Evolutionary conservation across 164 flowering plant genomes (phyloP), one percentile per base, ranked within the genome.

Genomic region (Macadamia tetraphylla): DNA sequence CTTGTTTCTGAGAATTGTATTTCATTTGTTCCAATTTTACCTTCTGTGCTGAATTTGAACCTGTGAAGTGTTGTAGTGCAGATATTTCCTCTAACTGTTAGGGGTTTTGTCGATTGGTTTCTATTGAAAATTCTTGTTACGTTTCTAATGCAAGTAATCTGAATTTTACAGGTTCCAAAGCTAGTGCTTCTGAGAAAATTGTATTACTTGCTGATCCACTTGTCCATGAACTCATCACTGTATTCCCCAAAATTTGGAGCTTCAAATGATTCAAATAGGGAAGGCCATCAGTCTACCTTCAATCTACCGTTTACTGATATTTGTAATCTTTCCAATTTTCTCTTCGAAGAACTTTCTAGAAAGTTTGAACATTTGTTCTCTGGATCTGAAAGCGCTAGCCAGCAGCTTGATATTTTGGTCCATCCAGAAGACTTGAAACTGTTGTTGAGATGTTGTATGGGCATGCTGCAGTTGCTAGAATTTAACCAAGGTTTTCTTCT

Each of bases 401-500:
- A 2, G 14, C 63, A 67, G 35, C 49, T 56, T 6, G 60, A 70
- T 42, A 17, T 58, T 10, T 59, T 58, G 66, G 75, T 29, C 14
- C 57, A 62, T 18, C 62, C 66, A 10, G 78, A 82, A 69, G 81
- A 80, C 48, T 40, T 81, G 2, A 62, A 58, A 64, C 58, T 84
- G 70, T 75, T 86, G 44, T 73, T 90, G 67, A 84, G 93, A 71
- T 84, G 97, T 62, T 88, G 90, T 74, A 6, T 87, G 71, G 67
- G 75, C 12, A 65, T 79, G 23, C 60, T 83, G 76, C 75, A 35
- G n/a, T 73, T 85, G 67, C 71, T 79, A 53, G 82, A 8, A 53
- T 68, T 46, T 40, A 77, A 83, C 48, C 78, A 65, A 23, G 61
- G 67, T 30, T 63, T 79, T 71, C 59, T 76, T 10, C 1, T 79